Evolutionary conservation across 306 rosid genomes (phyloP).

Genomic region (Potentilla sterilis): DNA sequence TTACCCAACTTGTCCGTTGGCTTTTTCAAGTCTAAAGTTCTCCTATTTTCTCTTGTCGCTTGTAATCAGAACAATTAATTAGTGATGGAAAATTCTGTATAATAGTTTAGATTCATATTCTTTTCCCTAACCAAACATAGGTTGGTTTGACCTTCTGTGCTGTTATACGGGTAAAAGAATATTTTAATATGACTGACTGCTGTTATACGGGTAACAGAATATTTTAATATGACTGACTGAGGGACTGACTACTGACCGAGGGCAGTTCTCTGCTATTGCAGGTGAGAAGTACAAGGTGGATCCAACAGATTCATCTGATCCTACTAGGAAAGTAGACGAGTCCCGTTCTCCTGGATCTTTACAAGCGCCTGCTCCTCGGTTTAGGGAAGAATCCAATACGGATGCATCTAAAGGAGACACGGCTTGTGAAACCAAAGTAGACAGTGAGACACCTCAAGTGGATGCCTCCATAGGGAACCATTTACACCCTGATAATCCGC

Average conservation of each 20-base stretch:
- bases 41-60: neutral
- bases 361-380: neutral
- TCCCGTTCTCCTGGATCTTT: neutral
- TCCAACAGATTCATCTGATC: neutral
- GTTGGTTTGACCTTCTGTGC: neutral
- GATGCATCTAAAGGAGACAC: neutral
- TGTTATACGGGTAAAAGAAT: neutral
- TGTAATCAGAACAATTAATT: neutral
- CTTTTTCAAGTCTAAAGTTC: neutral
- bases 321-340: neutral
- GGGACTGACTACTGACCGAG: too few relatives aligned
- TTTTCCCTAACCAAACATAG: neutral
- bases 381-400: neutral
- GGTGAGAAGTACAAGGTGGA: neutral
- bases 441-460: conserved; percentile 2
- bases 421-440: neutral
- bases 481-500: neutral
- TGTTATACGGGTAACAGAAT: neutral
- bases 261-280: too few relatives aligned
- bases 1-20: neutral
- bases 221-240: too few relatives aligned
- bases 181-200: neutral
- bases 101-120: neutral
- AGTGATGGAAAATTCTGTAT: neutral
- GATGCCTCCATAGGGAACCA: neutral